Percentiles rank a stretch among this genome's conserved stretches.
phyloP scores from a whole-genome alignment of 2,329 filamentous ascomycete species.

The Alternaria hordeiaustralica region DNA sequence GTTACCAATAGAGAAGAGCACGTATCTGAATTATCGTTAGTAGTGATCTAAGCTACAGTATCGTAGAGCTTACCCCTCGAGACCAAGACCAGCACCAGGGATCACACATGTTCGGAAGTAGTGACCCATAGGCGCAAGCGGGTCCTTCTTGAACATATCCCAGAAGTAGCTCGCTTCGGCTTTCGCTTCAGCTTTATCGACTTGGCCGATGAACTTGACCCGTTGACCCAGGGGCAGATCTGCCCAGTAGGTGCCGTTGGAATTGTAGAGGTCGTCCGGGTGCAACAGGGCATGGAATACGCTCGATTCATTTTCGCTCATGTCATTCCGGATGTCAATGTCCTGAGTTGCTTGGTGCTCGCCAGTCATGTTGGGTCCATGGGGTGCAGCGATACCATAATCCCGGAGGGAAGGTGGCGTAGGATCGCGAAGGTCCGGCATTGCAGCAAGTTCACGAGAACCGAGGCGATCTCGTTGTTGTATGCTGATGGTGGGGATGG shows the following conservation, averaged over 20 bases:
- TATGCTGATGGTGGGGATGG: background rate
- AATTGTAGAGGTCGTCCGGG: conserved; percentile 86
- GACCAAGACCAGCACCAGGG: conserved; percentile 86
- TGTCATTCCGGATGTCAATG: conserved; percentile 49
- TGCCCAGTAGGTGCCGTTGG: conserved; percentile 89
- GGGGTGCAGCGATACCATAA: conserved; percentile 56
- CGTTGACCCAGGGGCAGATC: conserved; percentile 77
- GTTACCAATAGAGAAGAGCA: conserved; percentile 96
- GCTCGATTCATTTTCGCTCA: conserved; percentile 64
- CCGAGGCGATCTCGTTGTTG: background rate
- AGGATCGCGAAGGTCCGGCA: conserved; percentile 32
- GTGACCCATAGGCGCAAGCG: conserved; percentile 80
- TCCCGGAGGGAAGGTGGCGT: conserved; percentile 48
- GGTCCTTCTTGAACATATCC: conserved; percentile 84
- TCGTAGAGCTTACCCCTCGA: conserved; percentile 68
- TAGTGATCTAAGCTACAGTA: background rate
- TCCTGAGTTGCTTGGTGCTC: conserved; percentile 53
- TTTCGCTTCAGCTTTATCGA: conserved; percentile 73
- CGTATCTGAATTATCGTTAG: conserved; percentile 65
- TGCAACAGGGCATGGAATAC: conserved; percentile 82
- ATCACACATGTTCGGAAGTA: conserved; percentile 92
- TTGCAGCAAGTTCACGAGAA: conserved; percentile 16
- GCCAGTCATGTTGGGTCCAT: conserved; percentile 56
- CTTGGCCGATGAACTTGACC: conserved; percentile 74
- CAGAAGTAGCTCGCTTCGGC: conserved; percentile 73